Evolutionary conservation across 139 green algal species (phyloP).

Genomic region (Choricystis sp.): DNA sequence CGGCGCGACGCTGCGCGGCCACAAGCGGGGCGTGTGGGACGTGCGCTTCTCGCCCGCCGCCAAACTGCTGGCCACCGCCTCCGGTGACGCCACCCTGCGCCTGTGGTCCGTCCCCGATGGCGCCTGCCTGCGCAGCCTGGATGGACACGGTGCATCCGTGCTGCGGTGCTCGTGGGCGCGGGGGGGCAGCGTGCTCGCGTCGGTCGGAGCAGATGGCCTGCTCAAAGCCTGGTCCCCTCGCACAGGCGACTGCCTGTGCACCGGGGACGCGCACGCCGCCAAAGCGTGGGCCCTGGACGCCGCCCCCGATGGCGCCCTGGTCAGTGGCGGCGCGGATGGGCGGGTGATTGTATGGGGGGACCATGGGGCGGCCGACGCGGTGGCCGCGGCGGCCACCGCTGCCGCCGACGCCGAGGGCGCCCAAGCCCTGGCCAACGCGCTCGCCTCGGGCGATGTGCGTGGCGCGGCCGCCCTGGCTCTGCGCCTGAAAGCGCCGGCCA

Average conservation of each 20-base stretch:
- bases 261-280: constrained; percentile 87
- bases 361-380: constrained; percentile 37
- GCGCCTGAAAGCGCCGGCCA: constrained; percentile 50
- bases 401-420: constrained; percentile 37
- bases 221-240: constrained; percentile 84
- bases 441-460: constrained; percentile 48
- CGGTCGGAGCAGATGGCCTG: constrained; percentile 75
- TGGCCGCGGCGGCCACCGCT: constrained; percentile 24
- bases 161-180: constrained; percentile 63
- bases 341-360: constrained; percentile 69
- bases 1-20: constrained; percentile 43
- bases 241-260: constrained; percentile 57
- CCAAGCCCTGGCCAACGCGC: constrained; percentile 68
- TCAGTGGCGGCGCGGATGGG: constrained; percentile 56
- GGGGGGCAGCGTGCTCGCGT: constrained; percentile 63
- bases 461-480: constrained; percentile 67
- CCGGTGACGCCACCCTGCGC: constrained; percentile 68
- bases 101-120: constrained; percentile 73
- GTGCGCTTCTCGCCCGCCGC: constrained; percentile 82
- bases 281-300: constrained; percentile 66
- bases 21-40: constrained; percentile 87
- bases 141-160: constrained; percentile 77
- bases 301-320: background rate
- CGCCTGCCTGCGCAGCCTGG: constrained; percentile 75
- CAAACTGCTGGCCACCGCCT: constrained; percentile 29